phyloP scores from a whole-genome alignment of 805 yeast species.

The Saccharomycopsis olivae region DNA sequence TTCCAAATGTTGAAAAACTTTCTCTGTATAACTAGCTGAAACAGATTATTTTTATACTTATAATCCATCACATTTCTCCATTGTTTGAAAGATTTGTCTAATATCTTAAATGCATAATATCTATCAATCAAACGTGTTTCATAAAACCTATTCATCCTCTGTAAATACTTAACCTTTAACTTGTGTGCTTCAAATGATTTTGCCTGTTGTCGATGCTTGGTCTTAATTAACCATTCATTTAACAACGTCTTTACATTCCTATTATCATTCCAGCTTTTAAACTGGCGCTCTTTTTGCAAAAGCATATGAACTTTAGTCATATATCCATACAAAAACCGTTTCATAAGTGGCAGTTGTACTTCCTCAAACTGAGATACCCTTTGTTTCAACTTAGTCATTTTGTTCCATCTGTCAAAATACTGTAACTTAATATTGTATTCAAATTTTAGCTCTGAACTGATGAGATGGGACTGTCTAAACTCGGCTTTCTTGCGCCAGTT shows the following conservation, averaged over 20 bases:
- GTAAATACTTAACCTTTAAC: constrained; percentile 1
- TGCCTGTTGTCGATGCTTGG: constrained; percentile 8
- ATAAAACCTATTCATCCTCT: constrained; percentile 3
- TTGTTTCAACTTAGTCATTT: constrained; percentile 1
- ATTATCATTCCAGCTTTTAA: constrained; percentile 12
- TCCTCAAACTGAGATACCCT: constrained; percentile 5
- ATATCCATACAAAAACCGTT: constrained; percentile 3
- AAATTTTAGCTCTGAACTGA: not conserved
- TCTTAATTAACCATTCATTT: not conserved
- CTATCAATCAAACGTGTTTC: constrained; percentile 3
- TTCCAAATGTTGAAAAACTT: constrained; percentile 9
- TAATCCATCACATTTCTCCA: constrained; percentile 1
- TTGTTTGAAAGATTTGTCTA: not conserved
- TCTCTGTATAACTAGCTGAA: not conserved
- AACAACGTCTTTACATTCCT: not conserved
- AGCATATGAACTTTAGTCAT: constrained; percentile 1
- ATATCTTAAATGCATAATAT: constrained; percentile 6
- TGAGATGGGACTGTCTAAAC: not conserved
- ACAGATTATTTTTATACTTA: not conserved
- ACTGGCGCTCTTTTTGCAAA: constrained; percentile 2
- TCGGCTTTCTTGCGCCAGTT: constrained; percentile 4
- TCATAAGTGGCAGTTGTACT: constrained; percentile 4
- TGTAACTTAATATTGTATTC: not conserved
- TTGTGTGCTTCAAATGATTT: not conserved
- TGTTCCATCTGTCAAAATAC: constrained; percentile 9